These are phyloP conservation scores for Coprinopsis cinerea DNA, from an alignment of 768 basidiomycete species.

Conservation along the genomic window DNA sequence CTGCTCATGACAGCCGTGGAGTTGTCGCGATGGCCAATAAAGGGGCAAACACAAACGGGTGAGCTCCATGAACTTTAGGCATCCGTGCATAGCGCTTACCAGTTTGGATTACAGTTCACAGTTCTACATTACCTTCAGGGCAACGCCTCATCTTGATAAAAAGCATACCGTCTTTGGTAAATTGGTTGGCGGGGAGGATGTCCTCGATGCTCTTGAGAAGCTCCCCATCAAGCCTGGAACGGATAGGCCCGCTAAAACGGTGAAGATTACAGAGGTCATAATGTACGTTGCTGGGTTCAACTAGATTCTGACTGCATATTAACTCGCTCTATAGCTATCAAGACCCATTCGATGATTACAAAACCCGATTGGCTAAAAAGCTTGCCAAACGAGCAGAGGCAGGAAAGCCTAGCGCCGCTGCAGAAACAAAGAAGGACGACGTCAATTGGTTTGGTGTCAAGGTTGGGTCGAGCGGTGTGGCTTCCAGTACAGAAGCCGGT, in stretches of 20 bases:
- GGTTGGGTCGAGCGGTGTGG: constrained; percentile 47
- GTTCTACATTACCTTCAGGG: constrained; percentile 87
- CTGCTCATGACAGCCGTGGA: constrained; percentile 81
- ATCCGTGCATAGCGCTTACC: not conserved
- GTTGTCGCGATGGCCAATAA: constrained; percentile 94
- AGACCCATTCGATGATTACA: constrained; percentile 95
- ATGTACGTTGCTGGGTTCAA: constrained; percentile 50
- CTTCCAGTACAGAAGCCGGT: constrained; percentile 23
- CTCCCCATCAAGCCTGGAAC: constrained; percentile 78
- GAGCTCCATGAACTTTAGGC: constrained; percentile 14
- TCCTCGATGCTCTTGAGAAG: constrained; percentile 78
- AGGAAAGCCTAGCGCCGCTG: constrained; percentile 19
- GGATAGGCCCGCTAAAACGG: constrained; percentile 79
- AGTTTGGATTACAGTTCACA: constrained; percentile 56
- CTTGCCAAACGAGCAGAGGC: constrained; percentile 49
- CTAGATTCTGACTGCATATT: not conserved
- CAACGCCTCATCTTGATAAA: constrained; percentile 80
- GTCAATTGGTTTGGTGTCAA: constrained; percentile 89
- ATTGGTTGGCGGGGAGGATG: constrained; percentile 91
- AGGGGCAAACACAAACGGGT: constrained; percentile 87
- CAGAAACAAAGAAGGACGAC: constrained; percentile 57
- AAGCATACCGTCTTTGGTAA: constrained; percentile 98
- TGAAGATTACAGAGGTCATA: constrained; percentile 79
- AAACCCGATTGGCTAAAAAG: constrained; percentile 73
- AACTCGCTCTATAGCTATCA: constrained; percentile 54